These are phyloP conservation scores for Colletotrichum higginsianum DNA, from an alignment of 2,329 filamentous ascomycete species.

Conservation along the genomic window DNA sequence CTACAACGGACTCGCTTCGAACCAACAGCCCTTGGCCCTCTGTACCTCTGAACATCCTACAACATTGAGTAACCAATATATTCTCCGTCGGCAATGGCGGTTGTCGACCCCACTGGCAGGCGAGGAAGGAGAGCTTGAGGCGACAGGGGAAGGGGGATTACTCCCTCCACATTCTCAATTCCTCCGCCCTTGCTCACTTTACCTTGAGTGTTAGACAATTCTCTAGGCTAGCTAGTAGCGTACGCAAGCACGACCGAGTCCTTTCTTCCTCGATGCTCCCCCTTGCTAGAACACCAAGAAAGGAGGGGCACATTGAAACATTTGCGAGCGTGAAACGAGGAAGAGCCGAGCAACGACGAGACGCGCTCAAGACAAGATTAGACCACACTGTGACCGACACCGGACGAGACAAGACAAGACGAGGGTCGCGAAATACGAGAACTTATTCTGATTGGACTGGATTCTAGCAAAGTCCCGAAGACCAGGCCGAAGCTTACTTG, in stretches of 20 bases:
- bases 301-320: conserved; percentile 26
- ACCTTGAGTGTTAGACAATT: background rate
- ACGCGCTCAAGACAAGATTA: conserved; percentile 20
- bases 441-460: background rate
- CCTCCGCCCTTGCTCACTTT: background rate
- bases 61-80: conserved; percentile 4
- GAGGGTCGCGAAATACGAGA: conserved; percentile 9
- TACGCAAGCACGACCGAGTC: background rate
- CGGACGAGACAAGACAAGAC: conserved; percentile 10
- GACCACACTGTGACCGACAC: conserved; percentile 3
- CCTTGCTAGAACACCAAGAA: conserved; percentile 5
- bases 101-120: conserved; percentile 7
- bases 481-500: background rate
- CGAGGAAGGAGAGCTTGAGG: conserved; percentile 3
- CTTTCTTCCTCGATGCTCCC: background rate
- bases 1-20: conserved; percentile 7
- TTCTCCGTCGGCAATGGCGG: background rate
- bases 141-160: background rate
- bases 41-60: background rate
- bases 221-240: background rate
- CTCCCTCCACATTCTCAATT: background rate
- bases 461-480: conserved; percentile 16
- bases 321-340: conserved; percentile 26
- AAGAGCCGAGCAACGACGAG: conserved; percentile 29
- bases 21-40: background rate